phyloP scores from a whole-genome alignment of 2,329 filamentous ascomycete species.

The Fusarium transvaalense region DNA sequence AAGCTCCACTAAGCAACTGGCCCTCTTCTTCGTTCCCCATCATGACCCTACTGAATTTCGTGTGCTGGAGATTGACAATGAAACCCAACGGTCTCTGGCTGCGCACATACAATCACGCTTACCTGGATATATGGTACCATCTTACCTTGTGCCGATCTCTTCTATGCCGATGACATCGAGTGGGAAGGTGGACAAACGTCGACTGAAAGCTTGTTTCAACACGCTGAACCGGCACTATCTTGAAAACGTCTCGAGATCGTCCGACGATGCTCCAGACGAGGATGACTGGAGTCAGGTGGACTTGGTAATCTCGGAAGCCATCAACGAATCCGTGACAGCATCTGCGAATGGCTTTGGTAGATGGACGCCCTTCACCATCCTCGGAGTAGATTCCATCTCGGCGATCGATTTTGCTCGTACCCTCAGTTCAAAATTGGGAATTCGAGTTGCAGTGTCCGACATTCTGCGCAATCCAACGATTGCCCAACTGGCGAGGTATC shows the following conservation, averaged over 20 bases:
- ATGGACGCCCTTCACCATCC: constrained; percentile 79
- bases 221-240: constrained; percentile 61
- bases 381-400: constrained; percentile 87
- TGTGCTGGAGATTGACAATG: constrained; percentile 54
- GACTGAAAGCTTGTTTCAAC: constrained; percentile 63
- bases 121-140: constrained; percentile 84
- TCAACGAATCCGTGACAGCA: constrained; percentile 65
- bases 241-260: constrained; percentile 48
- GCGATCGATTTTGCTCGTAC: constrained; percentile 76
- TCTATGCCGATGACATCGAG: constrained; percentile 77
- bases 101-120: constrained; percentile 67
- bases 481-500: constrained; percentile 65
- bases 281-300: constrained; percentile 69
- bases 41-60: constrained; percentile 48
- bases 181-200: constrained; percentile 77
- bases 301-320: constrained; percentile 62
- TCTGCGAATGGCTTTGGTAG: constrained; percentile 63
- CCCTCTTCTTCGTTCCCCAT: constrained; percentile 75
- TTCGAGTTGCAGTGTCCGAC: constrained; percentile 72
- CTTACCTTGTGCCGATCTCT: constrained; percentile 77
- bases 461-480: constrained; percentile 78
- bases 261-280: constrained; percentile 49
- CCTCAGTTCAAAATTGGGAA: constrained; percentile 62
- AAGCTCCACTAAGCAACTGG: constrained; percentile 65
- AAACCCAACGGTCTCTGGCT: constrained; percentile 63